Evolutionary conservation across 331 rosid species (phyloP).

Genomic region (Pyrus hybrid): DNA sequence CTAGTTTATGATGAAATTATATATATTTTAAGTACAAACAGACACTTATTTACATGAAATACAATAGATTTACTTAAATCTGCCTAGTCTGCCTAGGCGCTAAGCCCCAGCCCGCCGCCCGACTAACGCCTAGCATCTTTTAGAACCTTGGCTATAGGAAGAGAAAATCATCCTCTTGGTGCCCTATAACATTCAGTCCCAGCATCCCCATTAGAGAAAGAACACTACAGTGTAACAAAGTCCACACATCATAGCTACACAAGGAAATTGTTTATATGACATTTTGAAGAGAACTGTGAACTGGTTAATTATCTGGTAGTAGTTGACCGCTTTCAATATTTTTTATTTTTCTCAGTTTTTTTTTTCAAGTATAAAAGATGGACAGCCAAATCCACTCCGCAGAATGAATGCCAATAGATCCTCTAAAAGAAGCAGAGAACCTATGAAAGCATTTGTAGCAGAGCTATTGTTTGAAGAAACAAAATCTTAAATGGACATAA

Average conservation of each 20-base stretch:
- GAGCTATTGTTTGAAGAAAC: not conserved
- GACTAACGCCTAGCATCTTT: too few species aligned
- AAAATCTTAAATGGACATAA: not conserved
- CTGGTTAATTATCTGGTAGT: not conserved
- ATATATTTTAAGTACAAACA: too few species aligned
- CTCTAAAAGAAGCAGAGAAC: not conserved
- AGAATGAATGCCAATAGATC: not conserved
- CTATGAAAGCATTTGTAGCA: not conserved
- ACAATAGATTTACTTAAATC: too few species aligned
- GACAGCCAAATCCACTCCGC: not conserved
- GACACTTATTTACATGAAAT: too few species aligned
- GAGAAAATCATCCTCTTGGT: not conserved
- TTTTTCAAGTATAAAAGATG: not conserved
- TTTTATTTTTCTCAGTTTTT: not conserved
- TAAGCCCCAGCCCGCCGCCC: too few species aligned
- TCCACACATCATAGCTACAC: not conserved
- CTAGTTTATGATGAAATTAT: too few species aligned
- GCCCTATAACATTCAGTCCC: not conserved
- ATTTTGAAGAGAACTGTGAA: not conserved
- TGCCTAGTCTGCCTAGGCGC: too few species aligned
- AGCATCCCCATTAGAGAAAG: not conserved
- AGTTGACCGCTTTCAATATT: not conserved
- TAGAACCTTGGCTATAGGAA: not conserved
- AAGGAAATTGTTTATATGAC: not conserved
- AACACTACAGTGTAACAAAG: not conserved